Percentiles rank a stretch among this genome's conserved stretches.
Evolutionary conservation across 768 basidiomycete species (phyloP).

Genomic region (Trametes meyenii): DNA sequence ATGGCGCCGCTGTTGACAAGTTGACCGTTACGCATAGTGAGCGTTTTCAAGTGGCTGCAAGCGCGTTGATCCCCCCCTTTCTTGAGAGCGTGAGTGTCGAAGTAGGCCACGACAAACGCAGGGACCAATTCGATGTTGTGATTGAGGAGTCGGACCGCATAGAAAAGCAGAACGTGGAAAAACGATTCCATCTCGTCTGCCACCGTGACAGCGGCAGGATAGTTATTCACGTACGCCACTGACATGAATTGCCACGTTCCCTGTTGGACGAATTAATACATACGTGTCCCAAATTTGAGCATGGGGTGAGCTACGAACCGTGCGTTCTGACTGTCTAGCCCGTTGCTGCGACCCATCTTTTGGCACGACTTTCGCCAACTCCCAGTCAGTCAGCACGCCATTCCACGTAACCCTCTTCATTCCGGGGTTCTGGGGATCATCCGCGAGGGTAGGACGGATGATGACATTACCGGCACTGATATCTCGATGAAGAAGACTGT

Average conservation of each 20-base stretch:
- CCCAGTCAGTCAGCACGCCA: conserved; percentile 9
- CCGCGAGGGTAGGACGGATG: background rate
- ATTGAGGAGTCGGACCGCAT: background rate
- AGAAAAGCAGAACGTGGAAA: background rate
- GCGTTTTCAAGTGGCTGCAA: too few relatives aligned
- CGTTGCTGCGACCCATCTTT: background rate
- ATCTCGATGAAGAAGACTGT: conserved; percentile 3
- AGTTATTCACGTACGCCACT: background rate
- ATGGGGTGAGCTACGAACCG: background rate
- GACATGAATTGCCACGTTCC: conserved; percentile 15
- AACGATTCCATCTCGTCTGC: conserved; percentile 4
- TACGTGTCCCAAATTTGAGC: too few relatives aligned
- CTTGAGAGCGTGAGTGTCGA: background rate
- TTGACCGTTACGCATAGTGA: too few relatives aligned
- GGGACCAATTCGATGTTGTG: background rate
- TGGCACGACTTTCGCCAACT: background rate
- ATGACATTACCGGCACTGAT: conserved; percentile 6
- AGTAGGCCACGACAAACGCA: background rate
- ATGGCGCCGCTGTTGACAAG: too few relatives aligned
- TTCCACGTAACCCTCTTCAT: background rate
- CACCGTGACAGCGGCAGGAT: background rate
- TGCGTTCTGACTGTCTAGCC: background rate
- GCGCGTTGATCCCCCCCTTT: too few relatives aligned
- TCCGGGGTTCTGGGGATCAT: too few relatives aligned
- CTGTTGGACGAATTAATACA: too few relatives aligned